Conservation (phyloP, 2,329 filamentous ascomycete genomes). For the Diaporthe nobilis region DNA sequence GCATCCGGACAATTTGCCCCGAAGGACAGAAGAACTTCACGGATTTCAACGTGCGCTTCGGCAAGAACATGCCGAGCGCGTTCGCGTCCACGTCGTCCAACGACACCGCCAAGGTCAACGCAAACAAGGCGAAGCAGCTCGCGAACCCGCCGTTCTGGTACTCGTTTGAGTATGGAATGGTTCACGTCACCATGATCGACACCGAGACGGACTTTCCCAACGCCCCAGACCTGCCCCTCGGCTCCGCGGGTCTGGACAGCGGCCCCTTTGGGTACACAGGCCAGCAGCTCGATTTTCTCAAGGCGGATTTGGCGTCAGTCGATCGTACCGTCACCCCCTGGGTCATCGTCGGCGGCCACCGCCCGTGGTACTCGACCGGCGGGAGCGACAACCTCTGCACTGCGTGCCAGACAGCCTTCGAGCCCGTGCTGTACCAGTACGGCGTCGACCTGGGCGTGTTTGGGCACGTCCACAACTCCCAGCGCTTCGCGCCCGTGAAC, state of each 20-base stretch:
- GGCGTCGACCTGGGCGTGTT: conserved; percentile 70
- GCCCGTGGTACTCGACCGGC: conserved; percentile 63
- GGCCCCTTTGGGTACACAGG: conserved; percentile 64
- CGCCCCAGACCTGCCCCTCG: conserved; percentile 61
- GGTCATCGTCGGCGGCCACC: conserved; percentile 61
- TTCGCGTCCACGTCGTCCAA: conserved; percentile 64
- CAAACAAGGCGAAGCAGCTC: conserved; percentile 60
- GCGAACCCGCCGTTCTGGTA: conserved; percentile 71
- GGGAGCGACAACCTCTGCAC: conserved; percentile 52
- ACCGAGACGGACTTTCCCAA: conserved; percentile 69
- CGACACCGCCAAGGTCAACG: conserved; percentile 56
- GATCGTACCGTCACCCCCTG: conserved; percentile 69
- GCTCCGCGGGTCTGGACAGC: conserved; percentile 57
- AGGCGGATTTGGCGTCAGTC: conserved; percentile 68
- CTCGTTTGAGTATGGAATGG: conserved; percentile 72
- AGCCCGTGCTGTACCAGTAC: conserved; percentile 67
- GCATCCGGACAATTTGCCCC: conserved; percentile 54
- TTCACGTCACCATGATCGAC: conserved; percentile 67
- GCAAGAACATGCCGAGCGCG: conserved; percentile 63
- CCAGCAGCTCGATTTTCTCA: conserved; percentile 69
- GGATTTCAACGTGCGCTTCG: conserved; percentile 70
- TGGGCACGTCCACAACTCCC: conserved; percentile 71
- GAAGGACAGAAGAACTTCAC: conserved; percentile 73
- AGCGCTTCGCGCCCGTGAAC: conserved; percentile 63
- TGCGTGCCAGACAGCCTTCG: conserved; percentile 66